Conservation (phyloP, 331 rosid species). For the Prunus yedoensis region DNA sequence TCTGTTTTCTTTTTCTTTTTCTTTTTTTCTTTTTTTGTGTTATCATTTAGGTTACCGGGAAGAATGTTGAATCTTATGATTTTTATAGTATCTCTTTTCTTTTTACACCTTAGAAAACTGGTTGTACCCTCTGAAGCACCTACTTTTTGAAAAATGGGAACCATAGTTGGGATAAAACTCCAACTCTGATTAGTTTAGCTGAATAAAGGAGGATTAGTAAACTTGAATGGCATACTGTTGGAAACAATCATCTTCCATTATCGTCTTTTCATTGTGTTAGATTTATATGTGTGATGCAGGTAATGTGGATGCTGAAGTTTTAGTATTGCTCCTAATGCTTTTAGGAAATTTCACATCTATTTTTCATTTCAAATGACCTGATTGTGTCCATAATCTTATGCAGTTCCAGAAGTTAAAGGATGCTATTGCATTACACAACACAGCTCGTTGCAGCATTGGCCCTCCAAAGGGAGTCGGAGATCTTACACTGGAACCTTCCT, state of each 20-base stretch:
- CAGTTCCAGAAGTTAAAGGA: constrained; percentile 93
- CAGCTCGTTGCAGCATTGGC: constrained; percentile 90
- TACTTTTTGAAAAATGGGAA: neutral
- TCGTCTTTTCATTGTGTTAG: neutral
- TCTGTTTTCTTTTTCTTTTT: neutral
- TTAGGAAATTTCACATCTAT: neutral
- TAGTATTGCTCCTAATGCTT: neutral
- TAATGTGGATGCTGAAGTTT: neutral
- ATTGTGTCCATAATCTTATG: constrained; percentile 22
- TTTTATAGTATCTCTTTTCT: neutral
- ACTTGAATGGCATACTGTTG: neutral
- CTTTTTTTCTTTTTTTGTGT: too few relatives aligned
- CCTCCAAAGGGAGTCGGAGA: constrained; percentile 66
- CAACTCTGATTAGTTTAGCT: neutral
- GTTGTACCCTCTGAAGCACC: neutral
- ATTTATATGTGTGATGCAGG: neutral
- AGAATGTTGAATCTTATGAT: neutral
- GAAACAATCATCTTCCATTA: neutral
- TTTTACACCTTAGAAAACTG: neutral
- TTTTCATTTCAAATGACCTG: constrained; percentile 2
- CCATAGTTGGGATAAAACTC: neutral
- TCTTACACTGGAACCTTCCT: constrained; percentile 44
- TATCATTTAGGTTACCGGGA: neutral
- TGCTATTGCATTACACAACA: constrained; percentile 69
- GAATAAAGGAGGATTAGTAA: neutral